Percentiles rank a stretch among this genome's conserved stretches.
Conservation (phyloP, 208 protist genomes). For the Trypanosoma platydactyli region DNA sequence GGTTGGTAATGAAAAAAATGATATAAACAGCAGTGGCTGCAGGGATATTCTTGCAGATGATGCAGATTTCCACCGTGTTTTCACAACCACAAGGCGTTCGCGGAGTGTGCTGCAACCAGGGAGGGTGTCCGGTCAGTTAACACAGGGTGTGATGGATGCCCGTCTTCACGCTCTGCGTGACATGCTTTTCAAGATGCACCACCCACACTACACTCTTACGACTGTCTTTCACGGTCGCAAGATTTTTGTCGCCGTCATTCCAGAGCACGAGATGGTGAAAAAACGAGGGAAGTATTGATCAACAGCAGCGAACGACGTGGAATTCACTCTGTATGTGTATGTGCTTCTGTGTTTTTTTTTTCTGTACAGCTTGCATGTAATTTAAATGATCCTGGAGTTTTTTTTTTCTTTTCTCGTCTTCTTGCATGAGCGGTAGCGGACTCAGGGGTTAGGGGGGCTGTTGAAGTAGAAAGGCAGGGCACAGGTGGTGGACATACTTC, state of each 20-base stretch:
- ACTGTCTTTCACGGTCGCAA: conserved; percentile 62
- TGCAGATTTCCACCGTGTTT: conserved; percentile 82
- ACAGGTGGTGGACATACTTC: too few relatives aligned
- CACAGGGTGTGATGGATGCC: conserved; percentile 25
- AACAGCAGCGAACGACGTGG: too few relatives aligned
- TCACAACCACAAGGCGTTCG: conserved; percentile 37
- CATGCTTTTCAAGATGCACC: conserved; percentile 78
- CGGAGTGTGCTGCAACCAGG: conserved; percentile 3
- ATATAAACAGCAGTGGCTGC: not conserved
- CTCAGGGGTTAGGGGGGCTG: too few relatives aligned
- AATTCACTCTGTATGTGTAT: not conserved
- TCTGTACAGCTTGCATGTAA: too few relatives aligned
- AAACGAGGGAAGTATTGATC: conserved; percentile 5
- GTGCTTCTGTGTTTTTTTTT: conserved; percentile 13
- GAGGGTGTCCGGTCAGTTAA: not conserved
- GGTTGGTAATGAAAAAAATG: not conserved
- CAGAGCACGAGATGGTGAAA: conserved; percentile 67
- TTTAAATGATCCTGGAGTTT: not conserved
- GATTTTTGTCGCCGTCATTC: conserved; percentile 74
- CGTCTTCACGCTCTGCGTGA: conserved; percentile 44
- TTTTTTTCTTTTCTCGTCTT: not conserved
- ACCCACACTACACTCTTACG: conserved; percentile 84
- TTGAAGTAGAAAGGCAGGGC: too few relatives aligned
- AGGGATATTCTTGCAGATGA: conserved; percentile 14
- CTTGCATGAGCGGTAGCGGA: not conserved